Evolutionary conservation across 371 early-diverging fungal genomes (phyloP), one percentile per base, ranked within the genome.

Genomic region (Mucor racemosus): DNA sequence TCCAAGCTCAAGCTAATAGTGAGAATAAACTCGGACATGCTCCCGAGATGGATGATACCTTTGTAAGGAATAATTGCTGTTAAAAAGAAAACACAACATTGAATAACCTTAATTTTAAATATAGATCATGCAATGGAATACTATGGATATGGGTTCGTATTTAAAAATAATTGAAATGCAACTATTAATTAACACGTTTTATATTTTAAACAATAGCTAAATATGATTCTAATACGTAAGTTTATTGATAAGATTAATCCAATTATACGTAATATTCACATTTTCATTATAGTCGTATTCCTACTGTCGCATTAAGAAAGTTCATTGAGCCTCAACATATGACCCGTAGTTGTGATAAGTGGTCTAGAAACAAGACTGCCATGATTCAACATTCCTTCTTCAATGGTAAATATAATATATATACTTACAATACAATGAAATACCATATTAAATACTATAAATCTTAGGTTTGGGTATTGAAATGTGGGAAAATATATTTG

Each of bases 401-500:
- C 41, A 74, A 74, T 59, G 74, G 74, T 70, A 74, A 39, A 10
- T 33, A 26, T 8, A 4, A 40, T 5, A 4, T 1, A 38, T 11
- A 38, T 5, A 2, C 11, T 36, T 2, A 36, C 34, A 44, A 10
- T 10, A n/a, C 14, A 34, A 34, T 48, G 31, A 33, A 6, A 26
- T 5, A 5, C 26, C 5, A 31, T 17, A 17, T 35, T 56, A 34
- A 35, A 26, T 26, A 3, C 56, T 6, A n/a, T 3, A 2, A 10
- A 3, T 11, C 19, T 6, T 35, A 74, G 74, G 74, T 40, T 58
- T 74, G 56, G 74, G 74, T 36, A 62, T 74, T 57, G 74, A 74
- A 56, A 53, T 70, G 31, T 70, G 70, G 74, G 74, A 74, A 65
- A 74, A 74, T 31, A 70, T 74, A 60, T 74, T 74, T 65, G 74